phyloP scores from a whole-genome alignment of 2,329 filamentous ascomycete genomes.

The Aspergillus tubingensis region DNA sequence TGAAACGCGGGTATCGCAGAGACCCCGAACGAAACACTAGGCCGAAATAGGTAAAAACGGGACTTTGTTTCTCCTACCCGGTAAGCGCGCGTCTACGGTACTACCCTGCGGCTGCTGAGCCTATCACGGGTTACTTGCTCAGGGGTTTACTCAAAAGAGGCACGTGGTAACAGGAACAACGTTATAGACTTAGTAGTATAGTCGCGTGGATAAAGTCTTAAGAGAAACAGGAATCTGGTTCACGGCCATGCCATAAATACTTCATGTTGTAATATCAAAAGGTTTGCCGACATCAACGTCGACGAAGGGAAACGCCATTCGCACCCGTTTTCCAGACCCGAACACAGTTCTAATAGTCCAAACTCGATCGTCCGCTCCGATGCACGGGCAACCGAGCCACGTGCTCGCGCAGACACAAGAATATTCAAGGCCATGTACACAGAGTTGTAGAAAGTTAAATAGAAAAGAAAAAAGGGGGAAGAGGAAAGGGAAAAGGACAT shows the following conservation, averaged over 20 bases:
- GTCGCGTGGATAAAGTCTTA: neutral
- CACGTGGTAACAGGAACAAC: constrained; percentile 12
- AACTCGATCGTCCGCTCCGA: constrained; percentile 36
- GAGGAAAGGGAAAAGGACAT: constrained; percentile 20
- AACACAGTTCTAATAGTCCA: constrained; percentile 47
- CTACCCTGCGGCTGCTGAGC: neutral
- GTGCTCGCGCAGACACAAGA: constrained; percentile 32
- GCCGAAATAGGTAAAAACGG: constrained; percentile 32
- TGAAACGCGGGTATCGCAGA: constrained; percentile 41
- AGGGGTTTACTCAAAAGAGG: neutral
- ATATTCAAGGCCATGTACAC: constrained; percentile 47
- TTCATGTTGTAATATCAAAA: constrained; percentile 36
- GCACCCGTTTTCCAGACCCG: constrained; percentile 47
- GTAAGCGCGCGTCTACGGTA: constrained; percentile 17
- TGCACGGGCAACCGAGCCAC: constrained; percentile 27
- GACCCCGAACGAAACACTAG: constrained; percentile 43
- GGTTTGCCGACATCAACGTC: constrained; percentile 34
- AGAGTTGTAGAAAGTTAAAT: constrained; percentile 31
- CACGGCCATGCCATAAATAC: constrained; percentile 33
- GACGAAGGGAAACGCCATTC: constrained; percentile 43
- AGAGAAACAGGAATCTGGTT: constrained; percentile 14
- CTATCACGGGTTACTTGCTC: neutral
- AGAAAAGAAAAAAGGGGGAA: constrained; percentile 23
- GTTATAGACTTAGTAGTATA: too few relatives aligned
- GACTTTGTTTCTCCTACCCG: constrained; percentile 33